Evolutionary conservation across 441 rosid genomes (phyloP), one percentile per base, ranked within the genome.

Genomic region (Biscutella laevigata): DNA sequence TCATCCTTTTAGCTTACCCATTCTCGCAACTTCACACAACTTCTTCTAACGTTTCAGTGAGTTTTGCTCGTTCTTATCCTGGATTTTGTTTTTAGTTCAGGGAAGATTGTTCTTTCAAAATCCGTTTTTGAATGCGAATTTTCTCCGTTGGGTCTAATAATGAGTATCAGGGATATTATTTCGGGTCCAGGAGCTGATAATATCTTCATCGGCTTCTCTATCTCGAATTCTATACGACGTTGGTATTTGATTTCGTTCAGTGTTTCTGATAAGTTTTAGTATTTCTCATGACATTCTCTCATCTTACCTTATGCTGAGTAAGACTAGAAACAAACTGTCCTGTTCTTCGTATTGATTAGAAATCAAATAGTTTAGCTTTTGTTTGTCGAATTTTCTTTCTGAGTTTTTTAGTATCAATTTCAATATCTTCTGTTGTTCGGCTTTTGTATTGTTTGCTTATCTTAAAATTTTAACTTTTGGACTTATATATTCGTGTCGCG

Each of bases 31-130:
- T 47, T 61, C 27, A 22, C 10, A 59, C 4, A 3, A n/a, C n/a
- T 1, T 44, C 47, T 30, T 41, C 21, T 33, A 24, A 27, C 21
- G 16, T 16, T 22, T 50, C 44, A 43, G 66, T 60, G 29, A 50
- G 58, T 32, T 4, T 46, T 46, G 5, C 5, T 14, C 14, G 22
- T 33, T 17, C 28, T 36, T 21, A 26, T 48, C 16, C 37, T 47
- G 8, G 10, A 16, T 59, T 13, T 13, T n/a, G 48, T 6, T 59
- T 27, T 48, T 30, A 22, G 49, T 16, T 60, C 6, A 13, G 2
- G 5, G 5, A 19, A 28, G 12, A 19, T 28, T 28, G 16, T 39
- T 27, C 17, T 1, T 28, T 49, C 20, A 22, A 49, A 7, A 16
- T 30, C 37, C 15, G 15, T 2, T 0, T 36, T 10, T 17, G 14